These are phyloP conservation scores for Hanseniaspora mollemarum DNA, from an alignment of 805 yeast species.

Conservation along the genomic window DNA sequence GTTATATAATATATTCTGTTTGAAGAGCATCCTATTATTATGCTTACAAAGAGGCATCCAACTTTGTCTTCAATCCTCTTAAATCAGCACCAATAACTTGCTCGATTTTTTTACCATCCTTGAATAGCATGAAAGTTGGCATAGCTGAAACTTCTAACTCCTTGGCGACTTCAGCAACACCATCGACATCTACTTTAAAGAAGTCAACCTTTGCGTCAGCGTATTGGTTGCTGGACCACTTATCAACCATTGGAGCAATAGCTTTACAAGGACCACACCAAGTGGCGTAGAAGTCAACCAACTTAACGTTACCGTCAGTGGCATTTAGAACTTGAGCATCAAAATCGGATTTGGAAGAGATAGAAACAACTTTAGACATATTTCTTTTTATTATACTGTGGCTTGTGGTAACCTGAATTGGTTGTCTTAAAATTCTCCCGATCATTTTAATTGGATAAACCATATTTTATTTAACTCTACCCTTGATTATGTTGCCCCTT, in stretches of 20 bases:
- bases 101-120: slow-evolving; percentile 46
- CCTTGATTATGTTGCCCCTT: no score
- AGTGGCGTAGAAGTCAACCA: slow-evolving; percentile 57
- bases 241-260: slow-evolving; percentile 47
- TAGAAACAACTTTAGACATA: slow-evolving; percentile 13
- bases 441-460: background rate
- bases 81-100: slow-evolving; percentile 55
- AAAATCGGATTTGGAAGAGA: slow-evolving; percentile 31
- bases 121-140: slow-evolving; percentile 62
- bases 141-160: slow-evolving; percentile 56
- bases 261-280: slow-evolving; percentile 78
- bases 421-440: background rate
- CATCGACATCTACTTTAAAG: slow-evolving; percentile 62
- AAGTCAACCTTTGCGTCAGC: slow-evolving; percentile 39
- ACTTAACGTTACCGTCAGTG: slow-evolving; percentile 31
- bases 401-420: background rate
- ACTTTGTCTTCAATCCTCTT: slow-evolving; percentile 24
- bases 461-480: no score
- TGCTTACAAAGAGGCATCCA: slow-evolving; percentile 10
- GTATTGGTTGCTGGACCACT: slow-evolving; percentile 27
- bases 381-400: slow-evolving; percentile 1
- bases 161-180: slow-evolving; percentile 45
- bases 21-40: no score
- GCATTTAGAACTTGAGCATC: slow-evolving; percentile 17
- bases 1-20: no score